These are phyloP conservation scores for Byssothecium circinans DNA, from an alignment of 2,329 filamentous ascomycete genomes.

Conservation along the genomic window DNA sequence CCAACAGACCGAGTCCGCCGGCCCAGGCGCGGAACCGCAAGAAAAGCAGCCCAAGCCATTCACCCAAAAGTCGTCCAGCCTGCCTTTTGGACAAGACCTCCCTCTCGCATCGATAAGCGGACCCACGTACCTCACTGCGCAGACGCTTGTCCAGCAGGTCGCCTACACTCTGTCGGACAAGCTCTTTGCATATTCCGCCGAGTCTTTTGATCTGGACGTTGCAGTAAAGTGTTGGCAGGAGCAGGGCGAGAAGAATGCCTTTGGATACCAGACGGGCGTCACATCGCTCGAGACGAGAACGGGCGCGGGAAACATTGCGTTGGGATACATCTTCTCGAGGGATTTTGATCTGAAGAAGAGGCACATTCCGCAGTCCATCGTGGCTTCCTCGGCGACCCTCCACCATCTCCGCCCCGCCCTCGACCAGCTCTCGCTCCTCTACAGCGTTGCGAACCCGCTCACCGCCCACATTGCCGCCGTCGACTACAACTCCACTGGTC, in stretches of 20 bases:
- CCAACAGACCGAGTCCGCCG: constrained; percentile 42
- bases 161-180: constrained; percentile 95
- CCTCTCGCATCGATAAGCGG: constrained; percentile 68
- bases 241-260: constrained; percentile 72
- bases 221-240: constrained; percentile 78
- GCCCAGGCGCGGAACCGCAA: constrained; percentile 36
- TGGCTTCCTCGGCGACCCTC: constrained; percentile 83
- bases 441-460: constrained; percentile 88
- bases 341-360: constrained; percentile 93
- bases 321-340: constrained; percentile 96
- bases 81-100: constrained; percentile 57
- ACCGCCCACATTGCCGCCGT: constrained; percentile 90
- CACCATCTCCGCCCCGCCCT: constrained; percentile 78
- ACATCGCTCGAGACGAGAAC: constrained; percentile 82
- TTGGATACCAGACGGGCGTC: constrained; percentile 77
- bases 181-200: constrained; percentile 94
- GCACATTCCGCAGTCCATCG: constrained; percentile 84
- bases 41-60: constrained; percentile 37
- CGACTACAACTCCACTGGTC: constrained; percentile 75
- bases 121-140: constrained; percentile 89
- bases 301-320: constrained; percentile 85
- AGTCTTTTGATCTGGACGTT: constrained; percentile 86
- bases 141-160: constrained; percentile 92
- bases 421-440: constrained; percentile 89
- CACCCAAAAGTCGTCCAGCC: constrained; percentile 49